These are phyloP conservation scores for Epichloe bromicola DNA, from an alignment of 2,329 filamentous ascomycete genomes.

Conservation along the genomic window DNA sequence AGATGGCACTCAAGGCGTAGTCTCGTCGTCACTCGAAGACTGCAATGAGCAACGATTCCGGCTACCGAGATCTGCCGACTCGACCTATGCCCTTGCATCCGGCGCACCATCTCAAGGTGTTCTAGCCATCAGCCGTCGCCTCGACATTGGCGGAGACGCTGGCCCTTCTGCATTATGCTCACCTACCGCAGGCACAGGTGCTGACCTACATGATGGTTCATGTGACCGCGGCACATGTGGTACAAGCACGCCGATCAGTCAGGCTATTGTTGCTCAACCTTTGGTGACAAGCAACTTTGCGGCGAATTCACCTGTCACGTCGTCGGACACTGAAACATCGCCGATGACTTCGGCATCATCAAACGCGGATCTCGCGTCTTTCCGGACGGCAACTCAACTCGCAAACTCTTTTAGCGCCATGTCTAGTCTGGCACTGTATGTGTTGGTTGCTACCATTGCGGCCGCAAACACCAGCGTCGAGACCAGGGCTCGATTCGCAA, in stretches of 20 bases:
- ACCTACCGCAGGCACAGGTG: neutral
- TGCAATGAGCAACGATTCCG: neutral
- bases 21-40: neutral
- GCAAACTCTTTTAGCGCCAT: neutral
- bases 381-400: neutral
- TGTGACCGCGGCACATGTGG: neutral
- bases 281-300: neutral
- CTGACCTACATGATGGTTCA: neutral
- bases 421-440: neutral
- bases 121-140: neutral
- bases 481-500: neutral
- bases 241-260: neutral
- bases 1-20: neutral
- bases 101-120: neutral
- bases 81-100: neutral
- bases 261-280: too few relatives aligned
- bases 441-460: neutral
- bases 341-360: neutral
- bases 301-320: too few relatives aligned
- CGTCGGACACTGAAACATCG: too few relatives aligned
- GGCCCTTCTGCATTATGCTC: neutral
- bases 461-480: neutral
- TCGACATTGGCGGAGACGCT: neutral
- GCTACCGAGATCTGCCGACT: too few relatives aligned
- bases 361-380: neutral